Percentiles rank a stretch among this genome's conserved stretches.
Evolutionary conservation across 805 yeast species (phyloP).

Genomic region (Metschnikowia noctiluminum): DNA sequence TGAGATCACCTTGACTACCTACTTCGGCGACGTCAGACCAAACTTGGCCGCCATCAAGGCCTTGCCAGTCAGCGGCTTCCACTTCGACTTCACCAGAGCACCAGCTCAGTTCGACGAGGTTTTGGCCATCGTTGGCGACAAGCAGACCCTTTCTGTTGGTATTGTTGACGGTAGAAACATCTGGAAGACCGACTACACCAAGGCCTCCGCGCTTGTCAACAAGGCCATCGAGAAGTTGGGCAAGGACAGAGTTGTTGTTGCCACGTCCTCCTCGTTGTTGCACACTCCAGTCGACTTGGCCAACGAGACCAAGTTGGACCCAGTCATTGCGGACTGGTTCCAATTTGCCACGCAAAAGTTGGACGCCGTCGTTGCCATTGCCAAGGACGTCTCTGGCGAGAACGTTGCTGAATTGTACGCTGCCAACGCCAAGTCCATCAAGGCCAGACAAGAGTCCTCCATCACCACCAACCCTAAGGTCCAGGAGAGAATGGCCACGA

Average conservation of each 20-base stretch:
- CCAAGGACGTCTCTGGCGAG: constrained; percentile 82
- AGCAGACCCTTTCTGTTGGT: constrained; percentile 91
- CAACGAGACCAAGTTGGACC: constrained; percentile 86
- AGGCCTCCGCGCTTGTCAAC: constrained; percentile 78
- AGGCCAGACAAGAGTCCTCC: constrained; percentile 80
- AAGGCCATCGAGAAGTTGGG: constrained; percentile 85
- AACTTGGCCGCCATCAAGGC: constrained; percentile 85
- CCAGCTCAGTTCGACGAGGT: constrained; percentile 94
- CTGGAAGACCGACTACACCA: constrained; percentile 95
- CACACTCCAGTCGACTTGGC: constrained; percentile 98
- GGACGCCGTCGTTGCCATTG: constrained; percentile 83
- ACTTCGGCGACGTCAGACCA: constrained; percentile 98
- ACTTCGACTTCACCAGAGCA: constrained; percentile 92
- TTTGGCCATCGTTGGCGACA: constrained; percentile 56
- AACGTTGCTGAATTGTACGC: constrained; percentile 74
- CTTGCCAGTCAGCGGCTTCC: constrained; percentile 93
- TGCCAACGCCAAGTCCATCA: constrained; percentile 83
- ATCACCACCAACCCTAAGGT: constrained; percentile 92
- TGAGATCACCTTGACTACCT: constrained; percentile 79
- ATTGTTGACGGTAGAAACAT: constrained; percentile 98
- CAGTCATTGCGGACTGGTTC: constrained; percentile 95
- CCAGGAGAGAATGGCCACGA: constrained; percentile 76
- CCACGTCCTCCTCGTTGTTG: constrained; percentile 94
- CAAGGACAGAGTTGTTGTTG: constrained; percentile 78
- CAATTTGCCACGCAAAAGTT: constrained; percentile 97